These are phyloP conservation scores for Geotrichum australiense DNA, from an alignment of 1,139 yeast species.

Conservation along the genomic window DNA sequence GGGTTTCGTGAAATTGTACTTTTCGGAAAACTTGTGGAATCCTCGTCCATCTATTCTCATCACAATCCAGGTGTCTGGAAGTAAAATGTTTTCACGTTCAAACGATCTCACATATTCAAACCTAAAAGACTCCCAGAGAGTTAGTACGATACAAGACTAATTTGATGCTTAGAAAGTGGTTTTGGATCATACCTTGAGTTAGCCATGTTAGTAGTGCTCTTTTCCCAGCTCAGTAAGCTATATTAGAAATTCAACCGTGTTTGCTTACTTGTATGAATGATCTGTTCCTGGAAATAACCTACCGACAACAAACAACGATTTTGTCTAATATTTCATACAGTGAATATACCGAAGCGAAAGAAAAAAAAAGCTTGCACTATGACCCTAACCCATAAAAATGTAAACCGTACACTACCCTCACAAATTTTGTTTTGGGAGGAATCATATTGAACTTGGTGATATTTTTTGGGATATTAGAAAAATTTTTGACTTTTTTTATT, in stretches of 20 bases:
- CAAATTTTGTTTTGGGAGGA: background rate
- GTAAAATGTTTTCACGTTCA: conserved; percentile 64
- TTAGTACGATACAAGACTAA: conserved; percentile 46
- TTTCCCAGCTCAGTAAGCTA: no score
- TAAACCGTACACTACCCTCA: no score
- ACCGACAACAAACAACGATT: no score
- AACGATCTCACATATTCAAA: conserved; percentile 81
- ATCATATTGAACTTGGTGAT: background rate
- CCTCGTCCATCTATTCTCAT: conserved; percentile 92
- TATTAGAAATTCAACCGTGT: no score
- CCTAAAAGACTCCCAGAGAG: no score
- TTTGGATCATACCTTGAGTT: conserved; percentile 22
- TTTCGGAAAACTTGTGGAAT: conserved; percentile 71
- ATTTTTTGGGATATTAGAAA: conserved; percentile 7
- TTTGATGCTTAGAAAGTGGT: no score
- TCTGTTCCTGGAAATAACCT: no score
- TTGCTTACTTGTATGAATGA: no score
- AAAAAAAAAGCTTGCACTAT: no score
- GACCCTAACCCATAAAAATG: no score
- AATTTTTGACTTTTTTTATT: conserved; percentile 4
- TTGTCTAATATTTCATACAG: no score
- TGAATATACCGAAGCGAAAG: no score
- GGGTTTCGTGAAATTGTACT: conserved; percentile 75
- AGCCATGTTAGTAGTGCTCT: conserved; percentile 24
- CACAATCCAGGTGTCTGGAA: conserved; percentile 77